Conservation (phyloP, 176 grass and related monocot genomes). For the Poa annua region DNA sequence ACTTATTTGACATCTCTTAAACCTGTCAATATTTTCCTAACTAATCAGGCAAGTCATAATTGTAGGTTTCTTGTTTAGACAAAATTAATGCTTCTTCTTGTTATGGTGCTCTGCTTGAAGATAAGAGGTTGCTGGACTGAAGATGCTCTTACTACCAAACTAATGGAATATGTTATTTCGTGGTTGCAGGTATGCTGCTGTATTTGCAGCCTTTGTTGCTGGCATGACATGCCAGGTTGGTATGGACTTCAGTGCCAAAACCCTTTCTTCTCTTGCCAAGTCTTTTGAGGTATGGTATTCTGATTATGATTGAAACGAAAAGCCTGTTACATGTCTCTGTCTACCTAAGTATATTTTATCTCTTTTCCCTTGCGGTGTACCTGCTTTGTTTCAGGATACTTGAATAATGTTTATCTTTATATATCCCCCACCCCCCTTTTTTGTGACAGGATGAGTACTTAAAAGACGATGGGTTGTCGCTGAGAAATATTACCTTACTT, state of each 20-base stretch:
- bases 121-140: slow-evolving; percentile 21
- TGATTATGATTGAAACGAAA: slow-evolving; percentile 7
- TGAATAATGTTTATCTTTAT: not conserved
- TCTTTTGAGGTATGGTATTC: slow-evolving; percentile 73
- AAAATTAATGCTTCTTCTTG: not conserved
- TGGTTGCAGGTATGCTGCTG: slow-evolving; percentile 77
- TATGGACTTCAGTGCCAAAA: slow-evolving; percentile 86
- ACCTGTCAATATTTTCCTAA: not conserved
- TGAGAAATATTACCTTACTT: slow-evolving; percentile 80
- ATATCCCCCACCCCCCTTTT: not conserved
- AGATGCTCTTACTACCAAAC: slow-evolving; percentile 22
- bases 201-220: slow-evolving; percentile 89
- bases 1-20: not conserved
- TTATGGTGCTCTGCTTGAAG: not conserved
- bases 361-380: not conserved
- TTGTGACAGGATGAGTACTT: slow-evolving; percentile 75
- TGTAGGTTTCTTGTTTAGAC: not conserved
- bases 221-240: slow-evolving; percentile 95
- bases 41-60: not conserved
- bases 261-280: slow-evolving; percentile 74
- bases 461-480: slow-evolving; percentile 76
- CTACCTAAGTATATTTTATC: not conserved
- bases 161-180: slow-evolving; percentile 23
- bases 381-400: slow-evolving; percentile 18
- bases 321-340: not conserved